A percentile compares a stretch with the other conserved stretches of the same genome.
phyloP scores from a whole-genome alignment of 2,329 filamentous ascomycete species.

The Botrytis byssoidea region DNA sequence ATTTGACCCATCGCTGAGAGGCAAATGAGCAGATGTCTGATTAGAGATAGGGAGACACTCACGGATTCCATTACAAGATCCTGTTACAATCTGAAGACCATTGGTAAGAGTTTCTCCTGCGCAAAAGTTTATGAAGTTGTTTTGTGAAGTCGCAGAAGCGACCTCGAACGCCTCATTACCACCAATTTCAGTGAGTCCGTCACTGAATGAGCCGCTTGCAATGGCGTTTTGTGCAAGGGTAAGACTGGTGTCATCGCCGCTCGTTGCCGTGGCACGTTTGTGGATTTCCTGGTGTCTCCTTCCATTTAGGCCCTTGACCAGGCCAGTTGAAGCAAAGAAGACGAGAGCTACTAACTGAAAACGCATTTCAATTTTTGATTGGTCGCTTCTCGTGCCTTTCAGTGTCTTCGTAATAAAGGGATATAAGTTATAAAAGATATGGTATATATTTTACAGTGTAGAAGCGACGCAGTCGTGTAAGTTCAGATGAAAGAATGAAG shows the following conservation, averaged over 20 bases:
- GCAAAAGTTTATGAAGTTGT: slow-evolving; percentile 38
- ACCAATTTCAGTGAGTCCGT: slow-evolving; percentile 28
- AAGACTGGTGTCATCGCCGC: slow-evolving; percentile 14
- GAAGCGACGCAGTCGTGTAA: slow-evolving; percentile 15
- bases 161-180: slow-evolving; percentile 26
- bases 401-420: not conserved
- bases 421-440: not conserved
- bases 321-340: slow-evolving; percentile 24
- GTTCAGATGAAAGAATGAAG: slow-evolving; percentile 1
- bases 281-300: slow-evolving; percentile 17
- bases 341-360: slow-evolving; percentile 22
- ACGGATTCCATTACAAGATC: slow-evolving; percentile 56
- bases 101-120: slow-evolving; percentile 51
- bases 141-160: slow-evolving; percentile 29
- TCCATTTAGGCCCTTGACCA: slow-evolving; percentile 16
- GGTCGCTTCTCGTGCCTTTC: not conserved
- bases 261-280: slow-evolving; percentile 2
- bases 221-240: slow-evolving; percentile 21
- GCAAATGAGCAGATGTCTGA: not conserved
- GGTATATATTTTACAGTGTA: not conserved
- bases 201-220: slow-evolving; percentile 28
- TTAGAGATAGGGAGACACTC: slow-evolving; percentile 17
- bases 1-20: slow-evolving; percentile 39
- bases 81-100: slow-evolving; percentile 53
- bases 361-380: slow-evolving; percentile 20